Base-by-base conservation (phyloP, 352 stramenopile genomes). In the Aphanomyces stellatus region DNA sequence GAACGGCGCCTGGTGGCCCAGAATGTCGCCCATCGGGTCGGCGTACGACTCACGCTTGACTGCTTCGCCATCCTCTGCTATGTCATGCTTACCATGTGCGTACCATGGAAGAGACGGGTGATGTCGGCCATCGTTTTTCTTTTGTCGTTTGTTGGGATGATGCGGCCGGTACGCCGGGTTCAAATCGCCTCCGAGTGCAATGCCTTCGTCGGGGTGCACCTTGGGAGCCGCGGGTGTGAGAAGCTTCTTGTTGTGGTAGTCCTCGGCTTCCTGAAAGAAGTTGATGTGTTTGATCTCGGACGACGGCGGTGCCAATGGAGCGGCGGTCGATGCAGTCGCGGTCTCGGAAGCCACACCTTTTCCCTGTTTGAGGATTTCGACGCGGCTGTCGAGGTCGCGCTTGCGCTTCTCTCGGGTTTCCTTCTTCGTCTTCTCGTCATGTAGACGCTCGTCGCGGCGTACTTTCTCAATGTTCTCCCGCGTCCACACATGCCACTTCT, bases 401-500 rank as follows among this genome's bases (percentile, higher is more conserved):
- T 59, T 65, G 19, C 53, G 33, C 33, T 55, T 48, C 33, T 63
- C 70, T 0, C 62, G 30, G 15, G 74, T 59, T 33, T 74, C 33
- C 49, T 74, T 46, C 33, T 78, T 72, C 41, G 82, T 63, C 57
- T 74, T 59, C 17, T 87, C 79, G 30, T 67, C 72, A 30, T 82
- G 69, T 57, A 64, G 61, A 0, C 71, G 69, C 72, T 93, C 85
- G 64, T 94, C 83, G 10, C 79, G 74, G 28, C 76, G 56, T 66
- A 92, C 83, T 48, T 82, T 83, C 70, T 91, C 83, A 51, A 91
- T 87, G 73, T 91, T 91, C 51, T 92, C 83, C 19, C 83, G 78
- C 8, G 81, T 81, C 85, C 85, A 94, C 28, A 94, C 85, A 68
- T 94, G 83, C 85, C 85, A 94, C 57, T 81, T 88, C 76, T 94